These are phyloP conservation scores for Zygosaccharomyces sapae DNA, from an alignment of 1,139 yeast genomes.

Conservation along the genomic window DNA sequence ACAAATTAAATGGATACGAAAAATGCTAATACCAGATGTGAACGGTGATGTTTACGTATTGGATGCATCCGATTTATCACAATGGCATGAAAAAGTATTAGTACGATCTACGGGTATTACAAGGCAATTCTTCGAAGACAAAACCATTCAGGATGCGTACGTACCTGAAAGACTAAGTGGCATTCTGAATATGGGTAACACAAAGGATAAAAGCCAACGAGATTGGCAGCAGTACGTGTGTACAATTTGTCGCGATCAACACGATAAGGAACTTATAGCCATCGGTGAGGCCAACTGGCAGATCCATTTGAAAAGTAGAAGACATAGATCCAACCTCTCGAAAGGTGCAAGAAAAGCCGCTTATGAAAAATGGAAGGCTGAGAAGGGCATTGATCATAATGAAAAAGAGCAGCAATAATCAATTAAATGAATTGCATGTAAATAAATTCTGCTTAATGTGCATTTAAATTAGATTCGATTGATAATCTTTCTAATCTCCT, in stretches of 20 bases:
- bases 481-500: slow-evolving; percentile 41
- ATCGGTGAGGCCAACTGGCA: slow-evolving; percentile 74
- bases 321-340: slow-evolving; percentile 49
- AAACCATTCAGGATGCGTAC: slow-evolving; percentile 28
- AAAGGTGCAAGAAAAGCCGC: slow-evolving; percentile 43
- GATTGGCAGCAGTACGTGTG: slow-evolving; percentile 74
- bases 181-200: slow-evolving; percentile 33
- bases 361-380: slow-evolving; percentile 41
- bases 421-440: background rate
- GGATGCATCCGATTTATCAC: slow-evolving; percentile 66
- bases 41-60: slow-evolving; percentile 65
- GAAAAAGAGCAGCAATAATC: background rate
- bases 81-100: slow-evolving; percentile 58
- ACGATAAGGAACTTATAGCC: slow-evolving; percentile 54
- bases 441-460: slow-evolving; percentile 4
- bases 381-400: slow-evolving; percentile 10
- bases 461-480: slow-evolving; percentile 38
- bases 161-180: slow-evolving; percentile 46
- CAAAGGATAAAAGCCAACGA: slow-evolving; percentile 13
- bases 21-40: slow-evolving; percentile 62
- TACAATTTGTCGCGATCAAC: slow-evolving; percentile 56
- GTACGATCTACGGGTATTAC: slow-evolving; percentile 53
- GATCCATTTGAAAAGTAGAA: slow-evolving; percentile 60
- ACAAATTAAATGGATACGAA: slow-evolving; percentile 91
- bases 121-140: slow-evolving; percentile 39